Conservation (phyloP, 768 basidiomycete genomes). For the Mycena floridula region DNA sequence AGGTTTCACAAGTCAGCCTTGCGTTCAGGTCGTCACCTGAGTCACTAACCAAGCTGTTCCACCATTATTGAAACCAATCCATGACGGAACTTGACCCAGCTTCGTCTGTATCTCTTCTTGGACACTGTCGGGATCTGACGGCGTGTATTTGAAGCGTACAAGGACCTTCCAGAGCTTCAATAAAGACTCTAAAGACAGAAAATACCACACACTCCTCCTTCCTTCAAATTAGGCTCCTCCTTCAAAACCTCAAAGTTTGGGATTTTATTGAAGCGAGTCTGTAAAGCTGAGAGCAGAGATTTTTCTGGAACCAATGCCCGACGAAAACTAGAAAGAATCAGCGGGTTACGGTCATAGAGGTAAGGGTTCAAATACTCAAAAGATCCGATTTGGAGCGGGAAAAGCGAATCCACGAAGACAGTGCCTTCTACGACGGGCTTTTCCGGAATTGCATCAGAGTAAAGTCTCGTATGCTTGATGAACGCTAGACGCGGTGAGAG, state of each 20-base stretch:
- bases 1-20: constrained; percentile 45
- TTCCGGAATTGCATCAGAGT: too few relatives aligned
- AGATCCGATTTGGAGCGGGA: constrained; percentile 62
- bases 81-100: too few relatives aligned
- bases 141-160: too few relatives aligned
- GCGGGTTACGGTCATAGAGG: constrained; percentile 4
- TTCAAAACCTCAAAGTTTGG: constrained; percentile 58
- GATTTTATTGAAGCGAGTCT: constrained; percentile 44
- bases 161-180: too few relatives aligned
- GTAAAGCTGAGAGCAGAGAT: constrained; percentile 42
- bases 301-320: constrained; percentile 59
- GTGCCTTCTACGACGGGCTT: constrained; percentile 54
- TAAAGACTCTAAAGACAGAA: too few relatives aligned
- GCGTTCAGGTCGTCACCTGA: too few relatives aligned
- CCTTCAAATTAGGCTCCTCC: constrained; percentile 64
- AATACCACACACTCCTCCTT: constrained; percentile 88
- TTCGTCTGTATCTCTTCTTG: too few relatives aligned
- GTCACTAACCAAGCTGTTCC: too few relatives aligned
- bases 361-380: constrained; percentile 59
- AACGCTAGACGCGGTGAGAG: too few relatives aligned
- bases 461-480: too few relatives aligned
- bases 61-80: too few relatives aligned
- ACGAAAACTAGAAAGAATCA: constrained; percentile 44
- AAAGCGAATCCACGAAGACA: constrained; percentile 74
- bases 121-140: too few relatives aligned